Evolutionary conservation across 164 flowering plant genomes (phyloP).

Genomic region (Berberis thunbergii): DNA sequence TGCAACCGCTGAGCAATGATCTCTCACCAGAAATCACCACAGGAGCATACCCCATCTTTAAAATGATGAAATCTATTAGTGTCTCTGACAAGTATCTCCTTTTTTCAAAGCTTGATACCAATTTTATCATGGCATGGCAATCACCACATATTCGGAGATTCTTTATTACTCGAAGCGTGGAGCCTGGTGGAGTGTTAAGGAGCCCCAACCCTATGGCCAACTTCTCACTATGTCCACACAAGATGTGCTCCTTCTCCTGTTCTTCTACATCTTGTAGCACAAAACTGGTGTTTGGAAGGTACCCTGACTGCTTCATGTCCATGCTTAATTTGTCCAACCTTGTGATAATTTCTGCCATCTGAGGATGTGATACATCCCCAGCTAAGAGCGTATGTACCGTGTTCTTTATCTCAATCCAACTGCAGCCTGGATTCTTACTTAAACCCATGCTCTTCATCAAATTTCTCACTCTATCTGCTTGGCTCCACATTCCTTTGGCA

Average conservation of each 20-base stretch:
- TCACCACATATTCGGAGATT: slow-evolving; percentile 73
- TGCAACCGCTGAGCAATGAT: background rate
- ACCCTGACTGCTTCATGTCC: slow-evolving; percentile 62
- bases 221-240: slow-evolving; percentile 73
- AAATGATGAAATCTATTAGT: slow-evolving; percentile 75
- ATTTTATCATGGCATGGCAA: slow-evolving; percentile 57
- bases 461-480: slow-evolving; percentile 45
- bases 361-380: slow-evolving; percentile 57
- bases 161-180: slow-evolving; percentile 57
- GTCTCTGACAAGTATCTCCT: slow-evolving; percentile 68
- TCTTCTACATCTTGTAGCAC: slow-evolving; percentile 77
- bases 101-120: slow-evolving; percentile 45
- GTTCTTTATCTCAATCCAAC: slow-evolving; percentile 74
- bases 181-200: slow-evolving; percentile 47
- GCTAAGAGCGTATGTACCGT: slow-evolving; percentile 60
- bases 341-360: slow-evolving; percentile 42
- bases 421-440: slow-evolving; percentile 70
- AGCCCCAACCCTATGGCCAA: slow-evolving; percentile 60
- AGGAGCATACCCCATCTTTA: slow-evolving; percentile 56
- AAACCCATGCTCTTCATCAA: slow-evolving; percentile 45
- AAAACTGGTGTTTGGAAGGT: slow-evolving; percentile 33
- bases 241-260: slow-evolving; percentile 71
- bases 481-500: slow-evolving; percentile 55
- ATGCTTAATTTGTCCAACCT: slow-evolving; percentile 33
- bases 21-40: slow-evolving; percentile 67